A percentile compares a stretch with the other conserved stretches of the same genome.
Evolutionary conservation across 352 stramenopile genomes (phyloP).

Genomic region (Globisporangium apiculatum): DNA sequence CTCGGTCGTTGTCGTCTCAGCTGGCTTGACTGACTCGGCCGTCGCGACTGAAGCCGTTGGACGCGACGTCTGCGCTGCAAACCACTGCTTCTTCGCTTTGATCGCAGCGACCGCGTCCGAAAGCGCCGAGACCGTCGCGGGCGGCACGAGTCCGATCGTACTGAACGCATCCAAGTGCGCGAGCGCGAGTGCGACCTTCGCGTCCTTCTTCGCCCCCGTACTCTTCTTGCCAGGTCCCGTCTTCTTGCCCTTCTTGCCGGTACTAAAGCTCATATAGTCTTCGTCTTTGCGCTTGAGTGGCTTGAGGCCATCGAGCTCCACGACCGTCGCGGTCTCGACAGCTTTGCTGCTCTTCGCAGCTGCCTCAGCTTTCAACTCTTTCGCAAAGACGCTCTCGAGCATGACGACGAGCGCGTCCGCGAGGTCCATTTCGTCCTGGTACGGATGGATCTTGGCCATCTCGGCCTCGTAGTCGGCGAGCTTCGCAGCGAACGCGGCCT

Average conservation of each 20-base stretch:
- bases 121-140: constrained; percentile 78
- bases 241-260: constrained; percentile 60
- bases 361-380: constrained; percentile 64
- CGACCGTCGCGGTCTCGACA: constrained; percentile 23
- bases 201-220: constrained; percentile 43
- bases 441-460: constrained; percentile 94
- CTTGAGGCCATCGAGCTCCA: constrained; percentile 92
- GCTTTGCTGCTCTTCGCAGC: constrained; percentile 19
- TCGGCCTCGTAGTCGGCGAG: constrained; percentile 95
- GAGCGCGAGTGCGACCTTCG: constrained; percentile 73
- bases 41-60: constrained; percentile 14
- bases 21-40: constrained; percentile 24
- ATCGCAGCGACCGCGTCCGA: constrained; percentile 88
- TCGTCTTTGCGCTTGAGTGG: constrained; percentile 80
- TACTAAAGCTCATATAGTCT: constrained; percentile 75
- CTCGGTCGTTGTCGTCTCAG: constrained; percentile 15
- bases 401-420: constrained; percentile 92
- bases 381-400: constrained; percentile 89
- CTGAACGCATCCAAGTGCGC: constrained; percentile 88
- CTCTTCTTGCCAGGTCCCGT: constrained; percentile 45
- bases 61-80: constrained; percentile 56
- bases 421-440: constrained; percentile 95
- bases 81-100: constrained; percentile 94
- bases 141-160: constrained; percentile 87
- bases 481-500: constrained; percentile 90